These are phyloP conservation scores for Cryptococcus sp. DNA, from an alignment of 1,284 basidiomycete species.

Conservation along the genomic window DNA sequence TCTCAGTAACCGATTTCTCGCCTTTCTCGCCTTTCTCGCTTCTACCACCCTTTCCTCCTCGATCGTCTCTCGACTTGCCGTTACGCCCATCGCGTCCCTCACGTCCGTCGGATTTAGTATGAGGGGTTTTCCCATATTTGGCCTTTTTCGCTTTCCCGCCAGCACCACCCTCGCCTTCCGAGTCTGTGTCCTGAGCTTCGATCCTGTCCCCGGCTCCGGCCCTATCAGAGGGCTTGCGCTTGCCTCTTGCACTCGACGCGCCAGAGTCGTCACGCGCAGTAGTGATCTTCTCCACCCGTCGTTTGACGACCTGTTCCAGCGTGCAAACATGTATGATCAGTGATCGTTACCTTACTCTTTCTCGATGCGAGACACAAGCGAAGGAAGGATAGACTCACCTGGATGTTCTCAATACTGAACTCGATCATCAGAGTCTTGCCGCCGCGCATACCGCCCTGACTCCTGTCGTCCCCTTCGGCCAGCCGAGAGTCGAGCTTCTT, in stretches of 20 bases:
- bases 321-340: background rate
- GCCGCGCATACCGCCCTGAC: constrained; percentile 51
- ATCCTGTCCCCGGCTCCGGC: constrained; percentile 4
- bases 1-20: constrained; percentile 5
- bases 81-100: no score
- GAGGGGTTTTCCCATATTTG: constrained; percentile 1
- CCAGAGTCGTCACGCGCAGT: background rate
- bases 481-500: constrained; percentile 48
- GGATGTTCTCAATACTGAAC: constrained; percentile 90
- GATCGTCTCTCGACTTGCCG: background rate
- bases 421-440: constrained; percentile 77
- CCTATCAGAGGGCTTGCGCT: constrained; percentile 21
- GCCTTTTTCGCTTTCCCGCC: constrained; percentile 2
- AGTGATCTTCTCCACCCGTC: constrained; percentile 49
- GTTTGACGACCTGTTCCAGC: constrained; percentile 44
- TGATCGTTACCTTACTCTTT: background rate
- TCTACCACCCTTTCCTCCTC: constrained; percentile 9
- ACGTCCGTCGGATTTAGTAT: background rate
- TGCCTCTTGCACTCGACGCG: constrained; percentile 8
- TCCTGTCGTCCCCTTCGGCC: constrained; percentile 42
- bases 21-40: constrained; percentile 11
- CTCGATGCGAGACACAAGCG: background rate
- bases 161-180: constrained; percentile 22
- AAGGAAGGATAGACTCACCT: constrained; percentile 58
- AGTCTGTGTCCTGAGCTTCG: constrained; percentile 33